Conservation (phyloP, 768 basidiomycete genomes). For the Lactarius trivialis region DNA sequence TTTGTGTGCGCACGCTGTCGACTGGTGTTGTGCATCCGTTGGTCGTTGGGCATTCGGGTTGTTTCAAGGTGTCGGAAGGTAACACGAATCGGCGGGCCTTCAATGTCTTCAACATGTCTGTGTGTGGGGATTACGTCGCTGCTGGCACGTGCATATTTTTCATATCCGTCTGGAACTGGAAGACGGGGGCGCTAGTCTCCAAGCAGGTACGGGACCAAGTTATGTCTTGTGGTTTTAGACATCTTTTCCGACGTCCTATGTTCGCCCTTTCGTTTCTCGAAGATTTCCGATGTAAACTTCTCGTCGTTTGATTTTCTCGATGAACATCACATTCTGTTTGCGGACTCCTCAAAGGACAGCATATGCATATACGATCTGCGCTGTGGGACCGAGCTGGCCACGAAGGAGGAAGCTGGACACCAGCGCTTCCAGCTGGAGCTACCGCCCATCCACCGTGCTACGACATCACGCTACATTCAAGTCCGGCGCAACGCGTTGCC, state of each 20-base stretch:
- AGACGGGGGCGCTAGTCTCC: constrained; percentile 4
- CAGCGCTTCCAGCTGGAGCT: constrained; percentile 2
- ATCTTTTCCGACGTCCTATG: not conserved
- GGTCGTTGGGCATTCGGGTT: not conserved
- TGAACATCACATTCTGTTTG: constrained; percentile 12
- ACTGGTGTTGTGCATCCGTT: not conserved
- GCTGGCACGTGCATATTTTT: not conserved
- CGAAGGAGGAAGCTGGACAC: not conserved
- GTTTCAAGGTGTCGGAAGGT: not conserved
- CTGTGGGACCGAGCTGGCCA: not conserved
- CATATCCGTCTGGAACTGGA: constrained; percentile 19
- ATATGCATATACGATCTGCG: constrained; percentile 15
- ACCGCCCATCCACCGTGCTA: constrained; percentile 4
- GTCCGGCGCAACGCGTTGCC: constrained; percentile 11
- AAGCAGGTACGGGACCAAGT: not conserved
- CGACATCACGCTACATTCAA: constrained; percentile 7
- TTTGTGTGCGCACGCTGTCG: constrained; percentile 6
- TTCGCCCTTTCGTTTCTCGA: not conserved
- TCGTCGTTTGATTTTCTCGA: constrained; percentile 17
- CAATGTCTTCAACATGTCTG: not conserved
- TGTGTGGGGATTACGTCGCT: constrained; percentile 11
- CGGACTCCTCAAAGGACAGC: not conserved
- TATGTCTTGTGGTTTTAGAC: no score
- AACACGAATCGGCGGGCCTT: not conserved
- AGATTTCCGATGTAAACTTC: not conserved